Percentiles rank a stretch among this genome's conserved stretches.
Evolutionary conservation across 2,329 filamentous ascomycete species (phyloP).

Genomic region (Apiospora saccharicola): DNA sequence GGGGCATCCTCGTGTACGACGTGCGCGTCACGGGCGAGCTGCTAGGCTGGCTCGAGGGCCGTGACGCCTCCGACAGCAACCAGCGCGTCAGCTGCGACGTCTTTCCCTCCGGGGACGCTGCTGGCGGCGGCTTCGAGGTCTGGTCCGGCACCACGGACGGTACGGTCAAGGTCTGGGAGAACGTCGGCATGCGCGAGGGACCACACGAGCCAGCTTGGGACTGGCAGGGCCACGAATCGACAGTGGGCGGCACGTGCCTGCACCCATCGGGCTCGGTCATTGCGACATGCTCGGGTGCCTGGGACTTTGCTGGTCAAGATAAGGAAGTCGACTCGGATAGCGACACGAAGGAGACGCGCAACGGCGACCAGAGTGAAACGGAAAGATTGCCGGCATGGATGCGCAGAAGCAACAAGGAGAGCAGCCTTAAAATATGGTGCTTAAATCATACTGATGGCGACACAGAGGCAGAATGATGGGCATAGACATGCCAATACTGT

Average conservation of each 20-base stretch:
- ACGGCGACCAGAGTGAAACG: background rate
- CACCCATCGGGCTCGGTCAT: constrained; percentile 63
- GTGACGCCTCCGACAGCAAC: constrained; percentile 55
- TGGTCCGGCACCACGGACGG: constrained; percentile 67
- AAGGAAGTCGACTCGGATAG: constrained; percentile 25
- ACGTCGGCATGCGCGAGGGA: constrained; percentile 57
- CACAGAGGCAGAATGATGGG: background rate
- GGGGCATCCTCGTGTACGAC: constrained; percentile 67
- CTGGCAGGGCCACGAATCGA: constrained; percentile 53
- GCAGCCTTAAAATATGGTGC: constrained; percentile 55
- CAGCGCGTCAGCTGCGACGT: constrained; percentile 65
- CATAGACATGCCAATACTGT: background rate
- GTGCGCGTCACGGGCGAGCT: constrained; percentile 65
- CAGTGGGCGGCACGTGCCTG: constrained; percentile 58
- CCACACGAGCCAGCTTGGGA: constrained; percentile 54
- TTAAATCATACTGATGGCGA: constrained; percentile 34
- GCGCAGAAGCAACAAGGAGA: constrained; percentile 46
- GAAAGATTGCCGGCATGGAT: constrained; percentile 34
- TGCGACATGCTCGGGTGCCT: constrained; percentile 64
- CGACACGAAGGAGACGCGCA: background rate
- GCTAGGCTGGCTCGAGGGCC: constrained; percentile 61
- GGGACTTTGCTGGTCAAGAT: constrained; percentile 46
- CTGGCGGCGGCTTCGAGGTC: constrained; percentile 60
- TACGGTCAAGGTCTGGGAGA: constrained; percentile 64
- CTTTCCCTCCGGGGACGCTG: constrained; percentile 49